phyloP scores from a whole-genome alignment of 2,329 filamentous ascomycete species.

The Colletotrichum camelliae region DNA sequence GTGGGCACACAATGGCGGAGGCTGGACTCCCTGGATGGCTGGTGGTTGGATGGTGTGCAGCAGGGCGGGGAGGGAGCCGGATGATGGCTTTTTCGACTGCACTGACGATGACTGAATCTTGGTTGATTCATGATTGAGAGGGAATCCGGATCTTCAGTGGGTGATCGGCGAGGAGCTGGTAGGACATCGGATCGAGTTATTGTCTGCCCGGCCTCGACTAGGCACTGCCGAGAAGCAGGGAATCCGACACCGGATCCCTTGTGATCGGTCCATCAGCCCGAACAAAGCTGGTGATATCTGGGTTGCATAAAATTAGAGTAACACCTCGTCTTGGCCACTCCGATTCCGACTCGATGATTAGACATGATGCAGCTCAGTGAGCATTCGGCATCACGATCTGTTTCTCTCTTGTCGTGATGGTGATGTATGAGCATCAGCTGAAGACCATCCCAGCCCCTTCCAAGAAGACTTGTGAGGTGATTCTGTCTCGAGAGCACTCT shows the following conservation, averaged over 20 bases:
- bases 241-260: not conserved
- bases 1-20: not conserved
- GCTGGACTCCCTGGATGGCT: slow-evolving; percentile 17
- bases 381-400: not conserved
- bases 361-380: not conserved
- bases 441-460: not conserved
- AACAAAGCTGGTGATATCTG: not conserved
- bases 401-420: not conserved
- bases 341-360: not conserved
- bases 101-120: not conserved
- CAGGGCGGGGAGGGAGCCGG: not conserved
- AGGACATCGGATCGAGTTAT: not conserved
- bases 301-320: not conserved
- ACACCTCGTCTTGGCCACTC: not conserved
- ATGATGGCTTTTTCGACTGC: not conserved
- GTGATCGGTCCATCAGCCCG: not conserved
- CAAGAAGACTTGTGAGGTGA: not conserved
- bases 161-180: not conserved
- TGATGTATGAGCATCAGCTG: not conserved
- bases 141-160: not conserved
- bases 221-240: not conserved
- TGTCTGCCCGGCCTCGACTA: not conserved
- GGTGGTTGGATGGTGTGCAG: not conserved
- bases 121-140: not conserved
- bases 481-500: not conserved